Percentiles rank a stretch among this genome's conserved stretches.
These are phyloP conservation scores for Lasiosphaeria hispida DNA, from an alignment of 495 filamentous ascomycete genomes.

Conservation along the genomic window DNA sequence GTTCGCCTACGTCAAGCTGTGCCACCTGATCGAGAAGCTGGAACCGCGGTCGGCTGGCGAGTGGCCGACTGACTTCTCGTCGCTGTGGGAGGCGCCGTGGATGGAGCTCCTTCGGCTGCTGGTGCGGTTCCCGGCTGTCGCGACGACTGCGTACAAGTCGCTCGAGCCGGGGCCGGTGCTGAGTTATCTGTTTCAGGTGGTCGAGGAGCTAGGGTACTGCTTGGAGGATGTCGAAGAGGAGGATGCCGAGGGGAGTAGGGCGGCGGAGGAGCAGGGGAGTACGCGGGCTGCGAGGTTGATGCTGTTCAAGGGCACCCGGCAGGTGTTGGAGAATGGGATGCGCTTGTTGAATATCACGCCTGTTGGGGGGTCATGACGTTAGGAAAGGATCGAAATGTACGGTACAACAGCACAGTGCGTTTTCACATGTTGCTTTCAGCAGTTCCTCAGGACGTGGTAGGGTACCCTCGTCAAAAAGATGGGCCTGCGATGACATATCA, in stretches of 20 bases:
- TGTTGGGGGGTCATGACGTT: background rate
- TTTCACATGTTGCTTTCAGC: too few species aligned
- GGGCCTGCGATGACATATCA: too few species aligned
- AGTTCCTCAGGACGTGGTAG: too few species aligned
- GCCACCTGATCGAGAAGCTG: background rate
- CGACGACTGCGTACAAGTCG: background rate
- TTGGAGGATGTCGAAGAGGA: constrained; percentile 1
- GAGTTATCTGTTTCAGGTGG: constrained; percentile 1
- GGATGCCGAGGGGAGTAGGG: background rate
- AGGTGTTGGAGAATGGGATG: constrained; percentile 11
- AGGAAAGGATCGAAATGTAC: too few species aligned
- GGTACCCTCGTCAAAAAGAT: too few species aligned
- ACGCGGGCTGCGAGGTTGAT: background rate
- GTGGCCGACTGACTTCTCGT: background rate
- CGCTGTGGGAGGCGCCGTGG: constrained; percentile 4
- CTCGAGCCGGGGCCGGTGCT: background rate
- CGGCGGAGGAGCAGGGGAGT: background rate
- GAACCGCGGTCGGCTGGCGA: background rate
- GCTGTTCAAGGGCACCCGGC: background rate
- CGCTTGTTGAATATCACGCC: background rate
- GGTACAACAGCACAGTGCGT: too few species aligned
- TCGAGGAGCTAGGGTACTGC: constrained; percentile 6
- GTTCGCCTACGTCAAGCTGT: background rate
- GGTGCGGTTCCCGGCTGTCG: background rate
- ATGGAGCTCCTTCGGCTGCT: constrained; percentile 3